Evolutionary conservation across 2,329 filamentous ascomycete genomes (phyloP).

Genomic region (Sphaerulina musiva): DNA sequence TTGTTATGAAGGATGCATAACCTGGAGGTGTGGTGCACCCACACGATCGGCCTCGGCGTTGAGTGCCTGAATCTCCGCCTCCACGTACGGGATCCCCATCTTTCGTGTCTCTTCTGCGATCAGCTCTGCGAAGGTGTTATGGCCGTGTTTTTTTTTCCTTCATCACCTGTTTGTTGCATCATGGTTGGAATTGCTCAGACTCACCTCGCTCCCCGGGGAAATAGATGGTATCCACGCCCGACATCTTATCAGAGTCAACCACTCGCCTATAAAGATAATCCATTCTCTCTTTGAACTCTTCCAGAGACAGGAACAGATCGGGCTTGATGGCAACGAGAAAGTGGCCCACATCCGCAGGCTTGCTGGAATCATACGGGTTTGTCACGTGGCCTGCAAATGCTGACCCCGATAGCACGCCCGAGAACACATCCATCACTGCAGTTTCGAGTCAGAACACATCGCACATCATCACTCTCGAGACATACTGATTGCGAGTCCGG

Average conservation of each 20-base stretch:
- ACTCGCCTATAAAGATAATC: conserved; percentile 53
- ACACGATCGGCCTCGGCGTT: conserved; percentile 46
- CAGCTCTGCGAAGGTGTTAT: conserved; percentile 36
- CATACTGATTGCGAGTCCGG: conserved; percentile 59
- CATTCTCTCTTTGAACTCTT: conserved; percentile 42
- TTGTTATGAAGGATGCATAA: neutral
- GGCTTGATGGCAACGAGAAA: conserved; percentile 35
- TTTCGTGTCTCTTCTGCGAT: conserved; percentile 40
- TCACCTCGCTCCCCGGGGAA: conserved; percentile 49
- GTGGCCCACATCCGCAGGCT: conserved; percentile 40
- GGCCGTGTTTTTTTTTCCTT: too few relatives aligned
- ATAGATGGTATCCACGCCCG: conserved; percentile 50
- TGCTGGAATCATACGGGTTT: conserved; percentile 60
- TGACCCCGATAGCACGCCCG: conserved; percentile 67
- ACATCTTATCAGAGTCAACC: conserved; percentile 47
- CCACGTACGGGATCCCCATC: conserved; percentile 44
- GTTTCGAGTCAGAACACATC: conserved; percentile 1
- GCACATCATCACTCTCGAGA: neutral
- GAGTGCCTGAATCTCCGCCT: conserved; percentile 44
- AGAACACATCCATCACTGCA: conserved; percentile 71
- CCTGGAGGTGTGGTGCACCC: conserved; percentile 25
- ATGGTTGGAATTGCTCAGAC: too few relatives aligned
- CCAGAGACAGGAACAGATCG: conserved; percentile 33
- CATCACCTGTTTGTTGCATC: too few relatives aligned
- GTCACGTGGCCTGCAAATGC: conserved; percentile 74